phyloP scores from a whole-genome alignment of 116 monocot species.

The Phalaenopsis hybrid region DNA sequence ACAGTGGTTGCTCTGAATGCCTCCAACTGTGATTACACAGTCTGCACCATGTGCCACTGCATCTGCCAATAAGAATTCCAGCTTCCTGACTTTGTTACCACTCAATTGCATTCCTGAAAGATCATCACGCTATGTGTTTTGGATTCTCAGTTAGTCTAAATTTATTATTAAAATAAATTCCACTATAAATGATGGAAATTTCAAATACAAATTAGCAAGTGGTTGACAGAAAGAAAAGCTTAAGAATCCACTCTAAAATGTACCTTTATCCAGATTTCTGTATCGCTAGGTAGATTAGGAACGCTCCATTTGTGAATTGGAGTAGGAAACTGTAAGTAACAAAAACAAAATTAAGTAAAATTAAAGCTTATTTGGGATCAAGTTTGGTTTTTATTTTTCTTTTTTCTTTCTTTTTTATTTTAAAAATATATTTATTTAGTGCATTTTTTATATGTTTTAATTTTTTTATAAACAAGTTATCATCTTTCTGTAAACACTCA shows the following conservation, averaged over 20 bases:
- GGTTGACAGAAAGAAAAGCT: neutral
- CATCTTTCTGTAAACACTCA: no score
- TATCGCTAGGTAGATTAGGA: conserved; percentile 69
- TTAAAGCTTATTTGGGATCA: no score
- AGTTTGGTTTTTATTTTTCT: no score
- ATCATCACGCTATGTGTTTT: conserved; percentile 71
- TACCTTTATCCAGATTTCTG: conserved; percentile 99
- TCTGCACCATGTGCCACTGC: conserved; percentile 78
- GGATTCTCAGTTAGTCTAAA: conserved; percentile 11
- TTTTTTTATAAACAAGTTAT: no score
- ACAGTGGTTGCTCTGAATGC: conserved; percentile 97
- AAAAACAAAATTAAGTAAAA: conserved; percentile 1
- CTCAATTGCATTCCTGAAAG: conserved; percentile 97
- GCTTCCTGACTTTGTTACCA: conserved; percentile 94
- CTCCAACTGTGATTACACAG: conserved; percentile 88
- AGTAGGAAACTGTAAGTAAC: conserved; percentile 59
- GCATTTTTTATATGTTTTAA: no score
- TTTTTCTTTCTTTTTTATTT: no score
- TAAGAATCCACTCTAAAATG: neutral
- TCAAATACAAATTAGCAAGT: neutral
- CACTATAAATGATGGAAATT: conserved; percentile 5
- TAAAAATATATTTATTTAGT: no score
- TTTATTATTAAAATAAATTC: neutral
- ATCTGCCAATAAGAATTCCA: conserved; percentile 91
- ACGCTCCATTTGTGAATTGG: conserved; percentile 97